A percentile compares a stretch with the other conserved stretches of the same genome.
These are phyloP conservation scores for Pulveroboletus sp. DNA, from an alignment of 768 basidiomycete species.

Conservation along the genomic window DNA sequence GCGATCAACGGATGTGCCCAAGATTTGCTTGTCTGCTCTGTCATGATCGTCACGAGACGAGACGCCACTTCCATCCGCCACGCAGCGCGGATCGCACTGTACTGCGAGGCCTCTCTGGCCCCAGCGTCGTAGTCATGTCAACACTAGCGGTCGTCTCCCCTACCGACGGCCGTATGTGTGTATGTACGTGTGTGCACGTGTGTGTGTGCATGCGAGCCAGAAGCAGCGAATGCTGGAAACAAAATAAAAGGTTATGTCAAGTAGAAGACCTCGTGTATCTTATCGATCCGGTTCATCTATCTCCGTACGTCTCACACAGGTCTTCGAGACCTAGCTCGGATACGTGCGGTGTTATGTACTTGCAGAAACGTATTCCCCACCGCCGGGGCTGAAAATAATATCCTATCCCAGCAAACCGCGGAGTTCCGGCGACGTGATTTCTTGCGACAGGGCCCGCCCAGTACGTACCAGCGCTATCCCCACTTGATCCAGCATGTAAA, in stretches of 20 bases:
- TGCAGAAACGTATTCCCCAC: slow-evolving; percentile 7
- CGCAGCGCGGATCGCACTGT: not conserved
- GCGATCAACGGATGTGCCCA: slow-evolving; percentile 12
- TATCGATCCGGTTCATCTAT: slow-evolving; percentile 19
- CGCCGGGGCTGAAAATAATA: slow-evolving; percentile 1
- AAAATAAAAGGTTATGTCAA: not conserved
- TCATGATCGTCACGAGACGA: slow-evolving; percentile 17
- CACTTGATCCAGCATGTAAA: slow-evolving; percentile 7
- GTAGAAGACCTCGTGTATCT: slow-evolving; percentile 14
- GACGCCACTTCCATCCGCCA: not conserved
- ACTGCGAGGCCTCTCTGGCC: not conserved
- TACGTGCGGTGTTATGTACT: slow-evolving; percentile 1
- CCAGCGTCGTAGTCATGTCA: slow-evolving; percentile 15
- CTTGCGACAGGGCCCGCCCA: slow-evolving; percentile 1
- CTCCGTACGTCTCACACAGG: not conserved
- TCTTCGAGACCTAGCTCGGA: slow-evolving; percentile 10
- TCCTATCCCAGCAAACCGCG: slow-evolving; percentile 23
- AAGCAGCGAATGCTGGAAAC: not conserved
- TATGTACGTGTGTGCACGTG: too few relatives aligned
- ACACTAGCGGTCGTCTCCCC: slow-evolving; percentile 4
- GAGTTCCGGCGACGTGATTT: slow-evolving; percentile 22
- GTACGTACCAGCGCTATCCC: slow-evolving; percentile 21
- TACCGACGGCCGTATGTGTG: not conserved
- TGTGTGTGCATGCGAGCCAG: not conserved
- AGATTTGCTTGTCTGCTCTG: not conserved